Evolutionary conservation across 495 filamentous ascomycete species (phyloP).

Genomic region (Neurospora pannonica): DNA sequence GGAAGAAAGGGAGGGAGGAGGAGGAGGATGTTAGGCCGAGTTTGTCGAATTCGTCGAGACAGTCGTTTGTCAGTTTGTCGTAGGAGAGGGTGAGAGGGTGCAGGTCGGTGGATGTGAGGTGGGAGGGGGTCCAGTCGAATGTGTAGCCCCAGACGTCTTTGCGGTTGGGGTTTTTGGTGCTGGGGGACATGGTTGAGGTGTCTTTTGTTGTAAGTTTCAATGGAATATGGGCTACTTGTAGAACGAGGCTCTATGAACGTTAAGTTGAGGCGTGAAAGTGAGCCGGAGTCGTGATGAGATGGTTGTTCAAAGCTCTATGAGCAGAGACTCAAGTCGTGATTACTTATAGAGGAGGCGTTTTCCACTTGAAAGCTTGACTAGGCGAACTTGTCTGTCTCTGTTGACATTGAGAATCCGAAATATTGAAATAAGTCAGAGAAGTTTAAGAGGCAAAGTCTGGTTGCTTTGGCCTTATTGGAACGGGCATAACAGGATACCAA

Average conservation of each 20-base stretch:
- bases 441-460: background rate
- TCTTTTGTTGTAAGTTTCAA: background rate
- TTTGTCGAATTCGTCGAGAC: slow-evolving; percentile 48
- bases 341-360: background rate
- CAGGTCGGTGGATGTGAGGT: slow-evolving; percentile 53
- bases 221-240: background rate
- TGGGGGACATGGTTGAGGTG: background rate
- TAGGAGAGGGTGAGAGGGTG: slow-evolving; percentile 53
- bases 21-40: slow-evolving; percentile 31
- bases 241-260: background rate
- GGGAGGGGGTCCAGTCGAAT: slow-evolving; percentile 60
- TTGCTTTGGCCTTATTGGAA: background rate
- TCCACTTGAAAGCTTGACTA: background rate
- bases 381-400: background rate
- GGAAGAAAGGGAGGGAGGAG: background rate
- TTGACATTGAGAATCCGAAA: background rate
- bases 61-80: slow-evolving; percentile 59
- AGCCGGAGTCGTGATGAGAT: background rate
- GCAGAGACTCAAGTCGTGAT: background rate
- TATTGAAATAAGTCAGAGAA: background rate
- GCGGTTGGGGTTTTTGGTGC: slow-evolving; percentile 9
- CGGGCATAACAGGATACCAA: background rate
- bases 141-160: slow-evolving; percentile 51
- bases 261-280: background rate
- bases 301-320: background rate